Conservation (phyloP, 2,329 filamentous ascomycete genomes). For the Hypomyces rosellus region DNA sequence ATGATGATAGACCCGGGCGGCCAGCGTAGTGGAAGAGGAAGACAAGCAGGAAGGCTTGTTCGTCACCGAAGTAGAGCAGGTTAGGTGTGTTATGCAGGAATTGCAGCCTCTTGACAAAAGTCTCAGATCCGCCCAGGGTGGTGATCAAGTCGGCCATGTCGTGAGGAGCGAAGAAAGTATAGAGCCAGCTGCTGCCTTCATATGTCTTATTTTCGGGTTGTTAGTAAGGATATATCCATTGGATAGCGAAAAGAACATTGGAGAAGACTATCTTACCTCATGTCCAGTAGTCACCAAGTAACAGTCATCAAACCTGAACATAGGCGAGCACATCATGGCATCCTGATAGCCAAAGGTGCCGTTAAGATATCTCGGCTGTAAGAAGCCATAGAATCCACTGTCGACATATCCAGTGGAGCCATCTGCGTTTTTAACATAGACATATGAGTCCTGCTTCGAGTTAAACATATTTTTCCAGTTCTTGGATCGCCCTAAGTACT, state of each 20-base stretch:
- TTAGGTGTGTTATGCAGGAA: slow-evolving; percentile 58
- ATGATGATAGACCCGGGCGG: slow-evolving; percentile 49
- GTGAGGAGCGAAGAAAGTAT: slow-evolving; percentile 54
- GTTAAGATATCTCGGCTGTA: slow-evolving; percentile 61
- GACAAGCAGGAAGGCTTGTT: slow-evolving; percentile 45
- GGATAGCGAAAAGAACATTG: background rate
- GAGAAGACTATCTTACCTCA: slow-evolving; percentile 8
- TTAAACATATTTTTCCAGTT: slow-evolving; percentile 68
- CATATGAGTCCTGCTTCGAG: slow-evolving; percentile 16
- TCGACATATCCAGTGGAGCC: slow-evolving; percentile 6
- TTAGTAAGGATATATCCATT: background rate
- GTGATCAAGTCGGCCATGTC: slow-evolving; percentile 42
- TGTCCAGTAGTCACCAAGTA: slow-evolving; percentile 19
- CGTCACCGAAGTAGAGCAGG: slow-evolving; percentile 62
- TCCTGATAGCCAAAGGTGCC: slow-evolving; percentile 63
- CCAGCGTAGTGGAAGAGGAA: slow-evolving; percentile 60
- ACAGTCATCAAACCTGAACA: slow-evolving; percentile 39
- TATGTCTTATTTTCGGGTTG: slow-evolving; percentile 45
- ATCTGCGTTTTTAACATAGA: slow-evolving; percentile 4
- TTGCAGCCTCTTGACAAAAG: slow-evolving; percentile 53
- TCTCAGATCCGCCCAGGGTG: slow-evolving; percentile 51
- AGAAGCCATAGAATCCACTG: slow-evolving; percentile 47
- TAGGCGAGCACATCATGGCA: slow-evolving; percentile 35
- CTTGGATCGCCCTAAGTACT: slow-evolving; percentile 54
- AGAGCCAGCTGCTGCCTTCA: slow-evolving; percentile 65